A percentile compares a stretch with the other conserved stretches of the same genome.
phyloP scores from a whole-genome alignment of 768 basidiomycete genomes.

The Boletus pseudopeckii region DNA sequence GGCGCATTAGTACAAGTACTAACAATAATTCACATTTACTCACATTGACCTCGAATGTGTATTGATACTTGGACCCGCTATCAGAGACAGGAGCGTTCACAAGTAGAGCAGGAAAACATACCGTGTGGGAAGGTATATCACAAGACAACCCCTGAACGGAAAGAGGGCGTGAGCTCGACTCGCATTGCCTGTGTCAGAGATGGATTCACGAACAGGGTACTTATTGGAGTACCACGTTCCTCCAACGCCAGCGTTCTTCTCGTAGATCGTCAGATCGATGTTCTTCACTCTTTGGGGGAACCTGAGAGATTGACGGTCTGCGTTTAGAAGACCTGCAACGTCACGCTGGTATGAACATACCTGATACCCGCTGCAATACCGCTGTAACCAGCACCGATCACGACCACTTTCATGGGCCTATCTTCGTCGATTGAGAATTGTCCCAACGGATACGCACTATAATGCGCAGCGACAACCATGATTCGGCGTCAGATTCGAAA shows the following conservation, averaged over 20 bases:
- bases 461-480: background rate
- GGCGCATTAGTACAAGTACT: background rate
- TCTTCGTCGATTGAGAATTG: conserved; percentile 50
- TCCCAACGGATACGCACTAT: conserved; percentile 29
- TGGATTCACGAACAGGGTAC: conserved; percentile 42
- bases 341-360: conserved; percentile 22
- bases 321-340: background rate
- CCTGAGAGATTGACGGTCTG: conserved; percentile 24
- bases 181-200: background rate
- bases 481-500: no score
- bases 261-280: conserved; percentile 54
- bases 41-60: conserved; percentile 54
- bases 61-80: conserved; percentile 44
- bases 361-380: conserved; percentile 59
- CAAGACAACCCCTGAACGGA: conserved; percentile 49
- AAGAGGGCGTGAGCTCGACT: background rate
- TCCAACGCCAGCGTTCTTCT: conserved; percentile 56
- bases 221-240: conserved; percentile 60
- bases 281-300: conserved; percentile 53
- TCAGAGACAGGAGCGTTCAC: background rate
- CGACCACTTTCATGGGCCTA: conserved; percentile 51
- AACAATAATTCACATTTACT: conserved; percentile 1
- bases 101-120: conserved; percentile 24
- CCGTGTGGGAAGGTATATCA: conserved; percentile 57
- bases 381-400: conserved; percentile 58